These are phyloP conservation scores for Phycomyces nitens DNA, from an alignment of 192 early-diverging fungal genomes.

Conservation along the genomic window DNA sequence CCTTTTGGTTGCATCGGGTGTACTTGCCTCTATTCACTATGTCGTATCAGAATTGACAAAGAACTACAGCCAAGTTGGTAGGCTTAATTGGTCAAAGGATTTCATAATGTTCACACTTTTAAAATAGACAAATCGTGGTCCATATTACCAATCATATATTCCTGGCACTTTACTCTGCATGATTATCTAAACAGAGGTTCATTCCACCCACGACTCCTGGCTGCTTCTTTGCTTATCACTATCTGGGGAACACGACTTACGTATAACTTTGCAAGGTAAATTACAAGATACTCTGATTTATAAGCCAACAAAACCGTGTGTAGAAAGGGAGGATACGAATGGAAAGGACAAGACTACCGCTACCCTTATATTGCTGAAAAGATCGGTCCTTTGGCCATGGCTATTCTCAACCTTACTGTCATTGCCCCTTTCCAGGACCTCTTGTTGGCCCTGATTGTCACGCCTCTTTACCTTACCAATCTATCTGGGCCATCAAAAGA, in stretches of 20 bases:
- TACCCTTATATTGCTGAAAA: constrained; percentile 50
- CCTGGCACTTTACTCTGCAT: constrained; percentile 52
- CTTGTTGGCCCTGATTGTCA: constrained; percentile 57
- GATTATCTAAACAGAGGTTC: constrained; percentile 38
- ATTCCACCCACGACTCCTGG: constrained; percentile 37
- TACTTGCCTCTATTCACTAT: constrained; percentile 36
- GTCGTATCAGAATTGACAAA: constrained; percentile 39
- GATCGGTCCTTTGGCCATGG: constrained; percentile 49
- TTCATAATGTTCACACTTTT: background rate
- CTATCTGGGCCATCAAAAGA: background rate
- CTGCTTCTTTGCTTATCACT: constrained; percentile 44
- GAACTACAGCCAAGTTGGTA: constrained; percentile 45
- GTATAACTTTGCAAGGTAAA: constrained; percentile 64
- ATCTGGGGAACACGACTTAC: constrained; percentile 75
- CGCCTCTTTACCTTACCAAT: constrained; percentile 49
- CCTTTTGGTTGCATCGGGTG: constrained; percentile 19
- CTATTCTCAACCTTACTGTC: constrained; percentile 66
- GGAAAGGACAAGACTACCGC: constrained; percentile 72
- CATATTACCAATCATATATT: constrained; percentile 61
- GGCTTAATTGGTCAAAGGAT: background rate
- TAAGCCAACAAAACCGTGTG: background rate
- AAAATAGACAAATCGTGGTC: constrained; percentile 71
- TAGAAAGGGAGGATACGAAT: constrained; percentile 72
- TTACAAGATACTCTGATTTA: background rate
- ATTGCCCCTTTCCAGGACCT: constrained; percentile 71